Percentiles rank a stretch among this genome's conserved stretches.
Evolutionary conservation across 2,329 filamentous ascomycete genomes (phyloP).

Genomic region (Incumbomyces delicatus): DNA sequence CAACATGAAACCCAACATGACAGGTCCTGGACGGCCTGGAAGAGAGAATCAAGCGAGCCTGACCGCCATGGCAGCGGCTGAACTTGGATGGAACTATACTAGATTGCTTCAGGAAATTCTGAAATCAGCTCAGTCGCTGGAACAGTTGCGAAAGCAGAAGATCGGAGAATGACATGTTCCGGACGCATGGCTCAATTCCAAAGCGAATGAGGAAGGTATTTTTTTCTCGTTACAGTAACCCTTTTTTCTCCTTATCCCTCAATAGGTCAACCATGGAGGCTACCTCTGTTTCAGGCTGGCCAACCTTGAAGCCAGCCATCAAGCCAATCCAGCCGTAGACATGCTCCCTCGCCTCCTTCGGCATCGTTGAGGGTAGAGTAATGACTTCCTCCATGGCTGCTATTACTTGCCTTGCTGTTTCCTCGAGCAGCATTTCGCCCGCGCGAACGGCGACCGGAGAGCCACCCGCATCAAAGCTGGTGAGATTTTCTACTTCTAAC

Average conservation of each 20-base stretch:
- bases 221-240: constrained; percentile 11
- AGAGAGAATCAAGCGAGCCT: constrained; percentile 41
- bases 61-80: constrained; percentile 34
- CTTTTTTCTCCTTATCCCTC: constrained; percentile 14
- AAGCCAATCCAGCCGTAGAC: constrained; percentile 21
- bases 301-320: constrained; percentile 19
- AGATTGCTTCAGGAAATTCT: constrained; percentile 31
- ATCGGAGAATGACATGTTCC: background rate
- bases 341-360: constrained; percentile 16
- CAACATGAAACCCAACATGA: constrained; percentile 46
- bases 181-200: no score
- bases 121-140: constrained; percentile 17
- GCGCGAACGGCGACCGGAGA: background rate
- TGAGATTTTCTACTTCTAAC: constrained; percentile 1
- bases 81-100: constrained; percentile 35
- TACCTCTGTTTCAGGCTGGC: constrained; percentile 10
- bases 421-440: constrained; percentile 13
- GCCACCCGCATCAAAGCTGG: constrained; percentile 1
- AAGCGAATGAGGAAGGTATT: no score
- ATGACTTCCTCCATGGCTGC: constrained; percentile 18
- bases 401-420: constrained; percentile 15
- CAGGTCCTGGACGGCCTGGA: constrained; percentile 38
- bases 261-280: constrained; percentile 12
- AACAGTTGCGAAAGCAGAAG: background rate
- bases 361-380: constrained; percentile 13